These are phyloP conservation scores for Musa schizocarpa DNA, from an alignment of 176 grass and related monocot genomes.

Conservation along the genomic window DNA sequence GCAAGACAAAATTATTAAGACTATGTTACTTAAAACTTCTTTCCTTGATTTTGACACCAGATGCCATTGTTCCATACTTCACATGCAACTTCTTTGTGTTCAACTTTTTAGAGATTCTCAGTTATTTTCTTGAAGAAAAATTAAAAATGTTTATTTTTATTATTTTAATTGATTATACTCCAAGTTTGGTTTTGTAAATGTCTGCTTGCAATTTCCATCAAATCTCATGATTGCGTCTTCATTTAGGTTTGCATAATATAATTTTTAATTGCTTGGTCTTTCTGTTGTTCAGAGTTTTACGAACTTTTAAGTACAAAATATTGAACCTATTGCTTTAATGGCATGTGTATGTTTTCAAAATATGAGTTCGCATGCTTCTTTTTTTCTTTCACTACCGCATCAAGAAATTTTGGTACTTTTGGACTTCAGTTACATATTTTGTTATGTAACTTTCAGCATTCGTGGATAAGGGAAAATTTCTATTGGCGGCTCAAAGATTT, in stretches of 20 bases:
- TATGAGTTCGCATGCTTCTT: background rate
- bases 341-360: background rate
- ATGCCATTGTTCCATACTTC: background rate
- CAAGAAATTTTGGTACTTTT: background rate
- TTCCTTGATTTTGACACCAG: background rate
- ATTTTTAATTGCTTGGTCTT: background rate
- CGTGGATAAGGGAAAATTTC: constrained; percentile 21
- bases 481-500: constrained; percentile 16
- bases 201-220: background rate
- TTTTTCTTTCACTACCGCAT: background rate
- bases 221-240: no score
- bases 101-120: background rate
- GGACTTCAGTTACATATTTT: background rate
- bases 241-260: no score
- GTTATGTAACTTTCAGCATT: constrained; percentile 8
- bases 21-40: background rate
- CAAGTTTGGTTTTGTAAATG: background rate
- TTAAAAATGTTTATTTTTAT: background rate
- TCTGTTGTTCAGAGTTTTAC: background rate
- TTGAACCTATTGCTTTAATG: background rate
- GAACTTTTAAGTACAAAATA: background rate
- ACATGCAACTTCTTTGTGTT: background rate
- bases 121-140: background rate
- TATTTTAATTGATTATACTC: background rate
- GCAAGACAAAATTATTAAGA: background rate